Evolutionary conservation across 805 yeast species (phyloP).

Genomic region (Yamadazyma nakazawae): DNA sequence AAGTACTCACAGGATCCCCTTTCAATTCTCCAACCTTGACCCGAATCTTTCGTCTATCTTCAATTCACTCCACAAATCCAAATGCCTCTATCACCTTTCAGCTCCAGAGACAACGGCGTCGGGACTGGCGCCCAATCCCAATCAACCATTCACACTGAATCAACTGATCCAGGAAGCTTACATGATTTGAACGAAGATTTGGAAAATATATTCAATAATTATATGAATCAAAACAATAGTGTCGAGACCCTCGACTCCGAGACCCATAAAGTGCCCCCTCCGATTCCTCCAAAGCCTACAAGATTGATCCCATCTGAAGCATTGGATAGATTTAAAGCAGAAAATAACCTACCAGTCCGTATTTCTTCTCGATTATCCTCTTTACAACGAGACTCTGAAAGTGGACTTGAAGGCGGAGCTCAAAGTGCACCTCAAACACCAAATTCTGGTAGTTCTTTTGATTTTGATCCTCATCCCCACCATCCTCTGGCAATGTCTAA

Average conservation of each 20-base stretch:
- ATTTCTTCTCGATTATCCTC: constrained; percentile 25
- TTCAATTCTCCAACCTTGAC: background rate
- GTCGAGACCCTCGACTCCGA: constrained; percentile 29
- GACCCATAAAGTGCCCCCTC: constrained; percentile 15
- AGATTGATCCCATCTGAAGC: constrained; percentile 11
- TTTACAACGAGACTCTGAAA: constrained; percentile 15
- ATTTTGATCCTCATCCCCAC: constrained; percentile 20
- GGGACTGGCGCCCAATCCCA: background rate
- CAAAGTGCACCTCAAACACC: constrained; percentile 33
- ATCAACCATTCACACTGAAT: background rate
- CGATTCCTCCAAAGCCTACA: constrained; percentile 1
- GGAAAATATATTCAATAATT: constrained; percentile 23
- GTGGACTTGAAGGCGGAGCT: constrained; percentile 10
- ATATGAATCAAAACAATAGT: constrained; percentile 16
- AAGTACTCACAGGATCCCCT: background rate
- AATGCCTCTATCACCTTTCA: background rate
- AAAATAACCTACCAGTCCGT: constrained; percentile 16
- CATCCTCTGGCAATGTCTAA: constrained; percentile 27
- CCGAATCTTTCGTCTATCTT: background rate
- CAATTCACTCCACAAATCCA: background rate
- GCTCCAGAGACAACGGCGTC: background rate
- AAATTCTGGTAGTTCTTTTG: constrained; percentile 28
- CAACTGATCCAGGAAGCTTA: constrained; percentile 3
- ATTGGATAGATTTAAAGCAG: background rate
- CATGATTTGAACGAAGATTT: constrained; percentile 19